Conservation (phyloP, 2,329 filamentous ascomycete species). For the Cytospora piceae region DNA sequence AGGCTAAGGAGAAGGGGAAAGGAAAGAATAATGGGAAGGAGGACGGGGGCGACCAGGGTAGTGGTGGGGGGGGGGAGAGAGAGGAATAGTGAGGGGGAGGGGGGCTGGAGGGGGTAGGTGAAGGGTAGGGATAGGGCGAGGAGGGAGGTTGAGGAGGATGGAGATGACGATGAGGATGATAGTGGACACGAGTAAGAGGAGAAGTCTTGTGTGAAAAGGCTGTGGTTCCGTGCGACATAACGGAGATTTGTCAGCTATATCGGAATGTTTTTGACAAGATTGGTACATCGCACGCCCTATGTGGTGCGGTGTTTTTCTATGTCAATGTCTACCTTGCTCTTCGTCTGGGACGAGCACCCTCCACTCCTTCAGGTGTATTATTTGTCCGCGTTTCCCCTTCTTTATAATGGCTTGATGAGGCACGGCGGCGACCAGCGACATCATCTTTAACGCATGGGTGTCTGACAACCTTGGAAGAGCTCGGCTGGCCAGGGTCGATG, state of each 20-base stretch:
- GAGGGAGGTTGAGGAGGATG: neutral
- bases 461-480: too few species aligned
- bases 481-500: neutral
- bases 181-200: neutral
- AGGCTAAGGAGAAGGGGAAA: constrained; percentile 20
- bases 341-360: too few species aligned
- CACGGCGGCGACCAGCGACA: too few species aligned
- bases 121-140: neutral
- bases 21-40: neutral
- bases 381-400: too few species aligned
- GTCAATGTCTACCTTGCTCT: neutral
- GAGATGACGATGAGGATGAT: constrained; percentile 15
- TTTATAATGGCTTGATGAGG: too few species aligned
- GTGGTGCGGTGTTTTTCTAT: neutral
- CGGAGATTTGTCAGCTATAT: too few species aligned
- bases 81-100: neutral
- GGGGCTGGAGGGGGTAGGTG: neutral
- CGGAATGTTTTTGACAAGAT: too few species aligned
- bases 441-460: too few species aligned
- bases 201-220: neutral
- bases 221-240: neutral
- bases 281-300: too few species aligned
- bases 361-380: too few species aligned
- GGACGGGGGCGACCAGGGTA: neutral
- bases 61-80: neutral